Conservation (phyloP, 768 basidiomycete genomes). For the Calocybe cyanea region DNA sequence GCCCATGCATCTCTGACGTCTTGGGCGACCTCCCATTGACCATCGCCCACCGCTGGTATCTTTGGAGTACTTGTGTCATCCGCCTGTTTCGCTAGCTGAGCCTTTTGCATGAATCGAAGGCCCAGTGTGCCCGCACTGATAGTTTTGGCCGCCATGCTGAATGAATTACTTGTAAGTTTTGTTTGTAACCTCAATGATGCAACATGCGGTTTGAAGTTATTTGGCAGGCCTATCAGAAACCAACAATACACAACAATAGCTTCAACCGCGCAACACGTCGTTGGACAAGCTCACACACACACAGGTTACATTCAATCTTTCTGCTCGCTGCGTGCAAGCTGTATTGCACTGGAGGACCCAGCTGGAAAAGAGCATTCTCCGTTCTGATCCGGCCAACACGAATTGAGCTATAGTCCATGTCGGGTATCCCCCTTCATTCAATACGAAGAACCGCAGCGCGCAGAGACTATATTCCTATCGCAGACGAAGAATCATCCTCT, state of each 20-base stretch:
- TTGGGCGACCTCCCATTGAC: constrained; percentile 58
- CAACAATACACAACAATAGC: constrained; percentile 10
- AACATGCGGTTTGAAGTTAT: no score
- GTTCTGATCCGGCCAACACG: no score
- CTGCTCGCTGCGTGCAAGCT: constrained; percentile 2
- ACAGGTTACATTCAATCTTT: background rate
- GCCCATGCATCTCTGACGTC: constrained; percentile 55
- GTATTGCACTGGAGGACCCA: background rate
- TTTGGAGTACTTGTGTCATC: constrained; percentile 47
- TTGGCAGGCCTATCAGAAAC: background rate
- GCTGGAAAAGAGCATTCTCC: background rate
- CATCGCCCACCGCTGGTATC: constrained; percentile 58
- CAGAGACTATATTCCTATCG: constrained; percentile 44
- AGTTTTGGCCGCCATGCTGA: constrained; percentile 40
- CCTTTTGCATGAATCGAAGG: constrained; percentile 73
- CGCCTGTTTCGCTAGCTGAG: constrained; percentile 50
- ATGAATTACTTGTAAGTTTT: no score
- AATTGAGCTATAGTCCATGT: constrained; percentile 32
- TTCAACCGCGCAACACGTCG: background rate
- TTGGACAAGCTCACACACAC: background rate
- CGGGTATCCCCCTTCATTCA: constrained; percentile 69
- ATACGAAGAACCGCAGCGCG: constrained; percentile 50
- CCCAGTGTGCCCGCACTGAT: constrained; percentile 63
- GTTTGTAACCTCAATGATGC: no score
- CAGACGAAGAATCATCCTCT: constrained; percentile 23